Conservation (phyloP, 116 monocot species). For the Zostera marina region DNA sequence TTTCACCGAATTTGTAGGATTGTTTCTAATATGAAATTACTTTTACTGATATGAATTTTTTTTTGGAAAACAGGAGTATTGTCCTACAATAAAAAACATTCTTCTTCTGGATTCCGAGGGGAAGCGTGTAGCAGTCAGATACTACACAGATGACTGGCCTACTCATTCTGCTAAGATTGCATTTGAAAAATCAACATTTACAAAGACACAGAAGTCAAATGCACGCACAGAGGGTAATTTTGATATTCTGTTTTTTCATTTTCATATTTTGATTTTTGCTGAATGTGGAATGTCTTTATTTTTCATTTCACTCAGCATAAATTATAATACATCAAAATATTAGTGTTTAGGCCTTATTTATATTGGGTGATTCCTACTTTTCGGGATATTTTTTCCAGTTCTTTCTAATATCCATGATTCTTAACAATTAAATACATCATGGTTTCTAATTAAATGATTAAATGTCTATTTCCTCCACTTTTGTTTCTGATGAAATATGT, state of each 20-base stretch:
- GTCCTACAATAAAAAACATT: conserved; percentile 20
- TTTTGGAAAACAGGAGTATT: conserved; percentile 8
- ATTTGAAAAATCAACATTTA: conserved; percentile 24
- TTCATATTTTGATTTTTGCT: not conserved
- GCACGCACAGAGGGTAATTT: conserved; percentile 22
- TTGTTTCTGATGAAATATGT: conserved; percentile 2
- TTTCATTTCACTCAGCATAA: too few relatives aligned
- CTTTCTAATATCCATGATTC: too few relatives aligned
- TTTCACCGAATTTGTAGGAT: too few relatives aligned
- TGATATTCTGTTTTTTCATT: not conserved
- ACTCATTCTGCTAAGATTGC: conserved; percentile 22
- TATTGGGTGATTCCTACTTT: too few relatives aligned
- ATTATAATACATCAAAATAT: too few relatives aligned
- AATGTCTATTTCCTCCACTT: not conserved
- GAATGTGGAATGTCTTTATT: too few relatives aligned
- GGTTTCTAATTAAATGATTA: too few relatives aligned
- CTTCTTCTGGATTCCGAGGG: conserved; percentile 28
- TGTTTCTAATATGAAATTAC: not conserved
- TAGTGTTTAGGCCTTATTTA: too few relatives aligned
- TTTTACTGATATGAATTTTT: not conserved
- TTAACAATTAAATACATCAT: too few relatives aligned
- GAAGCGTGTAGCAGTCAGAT: conserved; percentile 30
- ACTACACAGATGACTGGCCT: conserved; percentile 29
- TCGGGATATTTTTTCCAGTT: too few relatives aligned
- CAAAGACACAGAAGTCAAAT: conserved; percentile 27